Evolutionary conservation across 345 rosid genomes (phyloP), one percentile per base, ranked within the genome.

Genomic region (Raphanus raphanistrum): DNA sequence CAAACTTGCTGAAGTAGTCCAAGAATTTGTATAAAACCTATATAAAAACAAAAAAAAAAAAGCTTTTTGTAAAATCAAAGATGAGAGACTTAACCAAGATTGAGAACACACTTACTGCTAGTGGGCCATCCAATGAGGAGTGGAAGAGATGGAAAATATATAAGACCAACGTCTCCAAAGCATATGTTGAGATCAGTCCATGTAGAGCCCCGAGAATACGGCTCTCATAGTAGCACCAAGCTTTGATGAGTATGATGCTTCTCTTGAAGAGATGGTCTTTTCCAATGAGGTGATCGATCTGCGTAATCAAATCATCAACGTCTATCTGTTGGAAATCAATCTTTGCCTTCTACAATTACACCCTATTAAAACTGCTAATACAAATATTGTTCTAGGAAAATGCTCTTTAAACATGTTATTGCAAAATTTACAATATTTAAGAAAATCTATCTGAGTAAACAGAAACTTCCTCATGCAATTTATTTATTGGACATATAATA

Each of bases 181-280:
- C 98, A 82, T 93, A 93, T 4, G 97, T 91, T 67, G 93, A 91
- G 68, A 93, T 87, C 84, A 93, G 77, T 76, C 95, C 97, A 86
- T 91, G 95, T 76, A 86, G 94, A 80, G 98, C 98, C 81, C 98
- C 98, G 29, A 93, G 90, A 62, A 93, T 90, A 57, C 91, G 95
- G 62, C 97, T 93, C 83, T 93, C 98, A n/a, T 89, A 90, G 80
- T 93, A 93, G 85, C 97, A 91, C 98, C 98, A 93, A 68, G 98
- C 92, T 80, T 93, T 93, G 28, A 91, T 87, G 68, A 93, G 81
- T 82, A 93, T 88, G 77, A 90, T 86, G 77, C 95, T 93, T 75
- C 95, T 88, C 81, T 93, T 90, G 68, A 91, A 91, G 55, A 93
- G 87, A 84, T 93, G 87, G 75, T 88, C 87, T 84, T 93, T 87